Conservation (phyloP, 371 early-diverging fungal genomes). For the Ordospora colligata region DNA sequence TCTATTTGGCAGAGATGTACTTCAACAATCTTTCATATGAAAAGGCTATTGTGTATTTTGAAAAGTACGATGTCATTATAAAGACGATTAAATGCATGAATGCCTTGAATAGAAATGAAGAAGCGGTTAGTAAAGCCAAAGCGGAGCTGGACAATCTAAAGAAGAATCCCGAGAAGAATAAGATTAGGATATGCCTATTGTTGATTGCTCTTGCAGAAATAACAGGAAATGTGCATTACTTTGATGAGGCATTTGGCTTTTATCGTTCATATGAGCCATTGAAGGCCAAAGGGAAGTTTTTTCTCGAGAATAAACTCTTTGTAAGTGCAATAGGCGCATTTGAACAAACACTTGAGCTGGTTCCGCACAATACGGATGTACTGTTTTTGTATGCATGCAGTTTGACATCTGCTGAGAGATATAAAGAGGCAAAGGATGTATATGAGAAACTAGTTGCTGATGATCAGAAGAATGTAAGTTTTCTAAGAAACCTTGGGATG, state of each 20-base stretch:
- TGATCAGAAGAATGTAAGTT: constrained; percentile 30
- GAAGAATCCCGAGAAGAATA: neutral
- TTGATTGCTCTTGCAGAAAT: constrained; percentile 26
- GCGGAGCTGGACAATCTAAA: neutral
- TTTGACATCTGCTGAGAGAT: constrained; percentile 2
- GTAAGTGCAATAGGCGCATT: neutral
- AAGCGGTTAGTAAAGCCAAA: constrained; percentile 6
- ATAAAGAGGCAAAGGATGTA: constrained; percentile 16
- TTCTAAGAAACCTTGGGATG: constrained; percentile 28
- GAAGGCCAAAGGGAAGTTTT: constrained; percentile 26
- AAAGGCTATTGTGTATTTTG: constrained; percentile 6
- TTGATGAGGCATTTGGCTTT: constrained; percentile 8
- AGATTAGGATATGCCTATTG: constrained; percentile 4
- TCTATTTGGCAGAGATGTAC: neutral
- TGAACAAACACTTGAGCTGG: constrained; percentile 18
- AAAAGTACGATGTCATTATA: neutral
- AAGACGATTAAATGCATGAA: constrained; percentile 37
- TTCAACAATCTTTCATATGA: neutral
- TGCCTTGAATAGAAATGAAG: constrained; percentile 10
- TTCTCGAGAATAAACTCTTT: constrained; percentile 6
- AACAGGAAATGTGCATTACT: constrained; percentile 14
- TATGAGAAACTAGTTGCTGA: constrained; percentile 26
- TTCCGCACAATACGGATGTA: constrained; percentile 21
- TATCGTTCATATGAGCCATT: constrained; percentile 38
- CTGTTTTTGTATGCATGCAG: constrained; percentile 32